Base-by-base conservation (phyloP, 371 early-diverging fungal genomes). In the Mucor sp. region DNA sequence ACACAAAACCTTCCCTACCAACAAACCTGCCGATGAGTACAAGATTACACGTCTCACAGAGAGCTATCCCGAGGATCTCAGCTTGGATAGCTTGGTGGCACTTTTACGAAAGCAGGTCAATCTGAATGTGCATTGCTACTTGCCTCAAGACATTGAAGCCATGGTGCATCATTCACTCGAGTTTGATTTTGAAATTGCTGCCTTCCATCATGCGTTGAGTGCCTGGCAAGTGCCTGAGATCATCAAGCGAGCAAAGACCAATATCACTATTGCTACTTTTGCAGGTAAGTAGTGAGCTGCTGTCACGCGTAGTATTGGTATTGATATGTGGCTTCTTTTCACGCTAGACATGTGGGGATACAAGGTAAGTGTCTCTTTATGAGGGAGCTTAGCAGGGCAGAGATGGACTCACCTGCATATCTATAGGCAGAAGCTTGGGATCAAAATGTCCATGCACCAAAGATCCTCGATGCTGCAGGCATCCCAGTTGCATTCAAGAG, bases 401-500 rank as follows among this genome's bases (percentile, higher is more conserved):
- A 27, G 7, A 50, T 41, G 27, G 17, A 58, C 35, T 32, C 11
- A 58, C 9, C 19, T 27, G 23, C 4, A 11, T 4, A 28, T 59
- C 33, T 4, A 15, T 67, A 90, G 75, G 71, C 74, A 6, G 94
- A 94, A 77, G 93, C 93, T 5, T 91, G 84, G 82, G 77, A 85
- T 63, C 85, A 86, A 62, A 88, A 90, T 37, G 88, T 90, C 11
- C 70, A 87, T 61, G 83, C 89, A 11, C 90, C 90, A 8, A 80
- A 85, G 60, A 89, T 91, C 35, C 70, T 95, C 41, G 72, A 85
- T 15, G 79, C 87, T 14, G 91, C 90, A 17, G 90, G 91, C 19
- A 92, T 93, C 61, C 79, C 90, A 25, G 91, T 95, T 27, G 90
- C 93, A 6, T 88, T 90, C 72, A 95, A 94, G 81, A 85, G 85